These are phyloP conservation scores for Friedmanniomyces endolithicus DNA, from an alignment of 495 filamentous ascomycete genomes.

Conservation along the genomic window DNA sequence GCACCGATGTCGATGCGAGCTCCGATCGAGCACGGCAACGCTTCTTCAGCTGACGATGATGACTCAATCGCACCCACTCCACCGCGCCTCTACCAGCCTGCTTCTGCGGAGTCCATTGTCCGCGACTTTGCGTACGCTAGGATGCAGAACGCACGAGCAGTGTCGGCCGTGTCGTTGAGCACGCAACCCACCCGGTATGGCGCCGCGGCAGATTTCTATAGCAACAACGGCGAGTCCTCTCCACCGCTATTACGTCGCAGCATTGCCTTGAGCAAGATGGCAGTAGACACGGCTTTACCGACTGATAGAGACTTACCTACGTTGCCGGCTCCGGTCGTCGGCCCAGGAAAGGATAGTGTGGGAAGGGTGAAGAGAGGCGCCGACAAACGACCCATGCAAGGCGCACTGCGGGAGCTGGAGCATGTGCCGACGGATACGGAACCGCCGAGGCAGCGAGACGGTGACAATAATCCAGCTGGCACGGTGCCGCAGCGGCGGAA, in stretches of 20 bases:
- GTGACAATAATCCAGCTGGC: not conserved
- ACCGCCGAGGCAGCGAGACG: not conserved
- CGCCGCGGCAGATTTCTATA: constrained; percentile 50
- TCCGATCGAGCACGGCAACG: not conserved
- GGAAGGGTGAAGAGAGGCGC: not conserved
- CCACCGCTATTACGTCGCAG: constrained; percentile 45
- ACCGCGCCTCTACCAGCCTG: constrained; percentile 16
- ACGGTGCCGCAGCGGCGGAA: not conserved
- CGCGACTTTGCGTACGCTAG: constrained; percentile 19
- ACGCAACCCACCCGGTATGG: constrained; percentile 1
- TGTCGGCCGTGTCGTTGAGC: not conserved
- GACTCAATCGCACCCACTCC: constrained; percentile 13
- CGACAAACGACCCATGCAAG: not conserved
- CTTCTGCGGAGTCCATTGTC: constrained; percentile 20
- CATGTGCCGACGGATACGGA: constrained; percentile 2
- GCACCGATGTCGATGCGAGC: not conserved
- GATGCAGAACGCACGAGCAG: not conserved
- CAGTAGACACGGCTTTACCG: not conserved
- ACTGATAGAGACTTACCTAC: not conserved
- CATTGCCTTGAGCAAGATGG: not conserved
- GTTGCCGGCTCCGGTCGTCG: not conserved
- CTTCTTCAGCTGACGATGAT: not conserved
- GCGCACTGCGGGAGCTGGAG: constrained; percentile 2
- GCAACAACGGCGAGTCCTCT: constrained; percentile 46
- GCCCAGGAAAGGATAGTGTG: not conserved